Conservation (phyloP, 208 protist genomes). For the Acanthamoeba quina region DNA sequence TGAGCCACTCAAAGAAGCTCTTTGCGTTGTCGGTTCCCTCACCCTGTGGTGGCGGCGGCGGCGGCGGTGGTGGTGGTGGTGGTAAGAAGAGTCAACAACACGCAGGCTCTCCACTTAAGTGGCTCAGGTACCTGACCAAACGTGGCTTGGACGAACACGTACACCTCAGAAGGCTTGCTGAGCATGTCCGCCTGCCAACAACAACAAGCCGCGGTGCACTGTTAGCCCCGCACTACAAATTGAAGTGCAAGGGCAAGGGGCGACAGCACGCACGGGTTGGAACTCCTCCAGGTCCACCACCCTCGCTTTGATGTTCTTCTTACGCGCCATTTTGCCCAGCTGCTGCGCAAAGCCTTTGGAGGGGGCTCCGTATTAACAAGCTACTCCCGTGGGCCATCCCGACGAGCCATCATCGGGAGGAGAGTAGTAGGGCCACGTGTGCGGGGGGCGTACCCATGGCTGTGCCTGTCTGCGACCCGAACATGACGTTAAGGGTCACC, state of each 20-base stretch:
- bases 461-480: slow-evolving; percentile 31
- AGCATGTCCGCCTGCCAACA: not conserved
- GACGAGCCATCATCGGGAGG: no score
- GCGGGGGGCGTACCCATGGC: slow-evolving; percentile 1
- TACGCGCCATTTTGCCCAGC: not conserved
- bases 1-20: slow-evolving; percentile 60
- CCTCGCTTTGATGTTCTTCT: slow-evolving; percentile 8
- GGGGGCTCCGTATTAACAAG: no score
- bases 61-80: no score
- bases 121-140: slow-evolving; percentile 72
- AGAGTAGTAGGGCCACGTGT: no score
- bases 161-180: not conserved
- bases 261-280: not conserved
- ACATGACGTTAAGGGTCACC: slow-evolving; percentile 31
- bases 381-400: no score
- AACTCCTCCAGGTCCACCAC: slow-evolving; percentile 71
- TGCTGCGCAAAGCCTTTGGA: slow-evolving; percentile 47
- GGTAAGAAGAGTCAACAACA: no score
- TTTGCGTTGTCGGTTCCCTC: slow-evolving; percentile 72
- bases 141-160: slow-evolving; percentile 56
- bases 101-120: no score
- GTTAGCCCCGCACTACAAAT: no score
- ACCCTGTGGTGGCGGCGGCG: no score
- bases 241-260: no score
- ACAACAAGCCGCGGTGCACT: not conserved